These are phyloP conservation scores for Rhizophagus clarus DNA, from an alignment of 192 early-diverging fungal species.

Conservation along the genomic window DNA sequence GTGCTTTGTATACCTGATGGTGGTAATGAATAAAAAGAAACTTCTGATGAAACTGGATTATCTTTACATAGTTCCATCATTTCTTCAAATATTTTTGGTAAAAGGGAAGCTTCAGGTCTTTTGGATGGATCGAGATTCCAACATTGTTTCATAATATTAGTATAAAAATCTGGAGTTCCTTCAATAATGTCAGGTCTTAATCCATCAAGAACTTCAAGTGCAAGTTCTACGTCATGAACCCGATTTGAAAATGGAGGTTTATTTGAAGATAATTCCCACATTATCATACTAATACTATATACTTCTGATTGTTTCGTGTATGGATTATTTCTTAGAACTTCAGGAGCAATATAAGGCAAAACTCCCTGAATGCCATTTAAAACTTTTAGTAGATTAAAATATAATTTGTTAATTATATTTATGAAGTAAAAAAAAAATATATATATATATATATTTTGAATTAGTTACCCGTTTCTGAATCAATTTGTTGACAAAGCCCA, in stretches of 20 bases:
- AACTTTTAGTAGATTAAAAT: neutral
- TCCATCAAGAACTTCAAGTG: neutral
- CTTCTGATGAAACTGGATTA: neutral
- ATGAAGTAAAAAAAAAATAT: neutral
- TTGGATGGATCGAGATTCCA: slow-evolving; percentile 8
- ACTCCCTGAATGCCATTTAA: slow-evolving; percentile 31
- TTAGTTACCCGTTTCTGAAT: slow-evolving; percentile 35
- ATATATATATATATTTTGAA: neutral
- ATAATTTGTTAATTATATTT: neutral
- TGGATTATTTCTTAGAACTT: slow-evolving; percentile 33
- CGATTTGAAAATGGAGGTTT: slow-evolving; percentile 32
- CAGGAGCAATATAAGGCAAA: slow-evolving; percentile 46
- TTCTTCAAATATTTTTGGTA: slow-evolving; percentile 42
- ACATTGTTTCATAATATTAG: slow-evolving; percentile 11
- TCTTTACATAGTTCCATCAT: neutral
- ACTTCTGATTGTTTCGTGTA: slow-evolving; percentile 43
- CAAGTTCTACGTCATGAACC: neutral
- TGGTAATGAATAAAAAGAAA: too few relatives aligned
- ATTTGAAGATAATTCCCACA: slow-evolving; percentile 46
- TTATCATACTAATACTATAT: slow-evolving; percentile 45
- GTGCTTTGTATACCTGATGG: too few relatives aligned
- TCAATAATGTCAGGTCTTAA: neutral
- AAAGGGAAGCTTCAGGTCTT: slow-evolving; percentile 3
- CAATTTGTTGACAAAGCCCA: slow-evolving; percentile 38
- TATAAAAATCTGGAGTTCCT: neutral